Percentiles rank a stretch among this genome's conserved stretches.
Evolutionary conservation across 1,139 yeast species (phyloP).

Genomic region (Hansenula anomala): DNA sequence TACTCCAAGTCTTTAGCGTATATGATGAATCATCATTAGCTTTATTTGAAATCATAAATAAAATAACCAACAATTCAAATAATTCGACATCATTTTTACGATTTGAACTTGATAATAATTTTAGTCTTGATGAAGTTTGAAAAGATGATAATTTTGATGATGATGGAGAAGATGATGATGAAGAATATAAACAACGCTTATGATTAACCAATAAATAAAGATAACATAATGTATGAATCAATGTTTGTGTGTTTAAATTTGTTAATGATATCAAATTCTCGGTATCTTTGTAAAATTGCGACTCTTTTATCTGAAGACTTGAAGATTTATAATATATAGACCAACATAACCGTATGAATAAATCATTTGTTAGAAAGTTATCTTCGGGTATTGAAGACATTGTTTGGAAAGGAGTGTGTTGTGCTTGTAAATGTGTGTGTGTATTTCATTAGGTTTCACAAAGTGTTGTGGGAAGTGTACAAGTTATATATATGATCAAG

Average conservation of each 20-base stretch:
- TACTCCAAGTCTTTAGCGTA: constrained; percentile 47
- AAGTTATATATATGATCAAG: no score
- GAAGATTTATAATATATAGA: constrained; percentile 4
- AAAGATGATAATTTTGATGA: no score
- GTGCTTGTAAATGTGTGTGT: no score
- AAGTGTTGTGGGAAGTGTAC: not conserved
- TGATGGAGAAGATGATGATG: no score
- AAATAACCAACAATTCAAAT: constrained; percentile 21
- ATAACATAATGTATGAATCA: constrained; percentile 16
- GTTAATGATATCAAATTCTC: constrained; percentile 13
- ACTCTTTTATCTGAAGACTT: not conserved
- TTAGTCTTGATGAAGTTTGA: constrained; percentile 1
- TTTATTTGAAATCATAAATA: constrained; percentile 44
- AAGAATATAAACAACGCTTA: constrained; percentile 5
- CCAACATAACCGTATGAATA: constrained; percentile 16
- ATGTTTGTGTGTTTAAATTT: constrained; percentile 10
- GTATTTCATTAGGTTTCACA: no score
- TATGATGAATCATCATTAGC: constrained; percentile 47
- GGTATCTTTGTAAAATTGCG: constrained; percentile 7
- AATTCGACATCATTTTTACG: constrained; percentile 11
- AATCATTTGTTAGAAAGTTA: constrained; percentile 8
- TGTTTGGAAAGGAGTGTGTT: not conserved
- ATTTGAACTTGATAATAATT: constrained; percentile 10
- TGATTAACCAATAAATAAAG: constrained; percentile 11
- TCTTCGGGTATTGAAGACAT: constrained; percentile 1